phyloP scores from a whole-genome alignment of 78 protist genomes.

The Cavenderia fasciculata region DNA sequence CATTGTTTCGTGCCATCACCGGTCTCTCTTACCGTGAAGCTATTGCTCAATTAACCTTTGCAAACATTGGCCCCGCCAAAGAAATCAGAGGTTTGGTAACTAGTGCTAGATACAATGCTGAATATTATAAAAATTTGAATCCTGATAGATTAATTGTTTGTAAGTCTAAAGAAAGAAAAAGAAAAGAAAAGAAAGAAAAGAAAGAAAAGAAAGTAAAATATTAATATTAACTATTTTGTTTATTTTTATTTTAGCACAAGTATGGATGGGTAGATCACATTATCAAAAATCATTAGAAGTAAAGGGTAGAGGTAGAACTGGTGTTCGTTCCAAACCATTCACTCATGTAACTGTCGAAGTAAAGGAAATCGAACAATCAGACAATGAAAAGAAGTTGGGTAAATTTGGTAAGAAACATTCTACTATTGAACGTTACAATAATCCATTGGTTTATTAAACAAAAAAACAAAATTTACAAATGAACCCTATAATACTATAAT shows the following conservation, averaged over 20 bases:
- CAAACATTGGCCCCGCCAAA: conserved; percentile 37
- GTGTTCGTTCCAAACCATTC: conserved; percentile 40
- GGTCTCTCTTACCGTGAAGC: conserved; percentile 53
- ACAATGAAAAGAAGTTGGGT: conserved; percentile 67
- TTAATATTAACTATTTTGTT: no score
- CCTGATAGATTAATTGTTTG: conserved; percentile 67
- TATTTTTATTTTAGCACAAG: conserved; percentile 17
- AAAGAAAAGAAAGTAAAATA: no score
- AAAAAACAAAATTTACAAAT: no score
- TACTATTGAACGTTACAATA: conserved; percentile 35
- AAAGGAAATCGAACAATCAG: not conserved
- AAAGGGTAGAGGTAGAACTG: conserved; percentile 57
- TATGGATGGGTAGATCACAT: conserved; percentile 49
- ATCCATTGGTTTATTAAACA: conserved; percentile 11
- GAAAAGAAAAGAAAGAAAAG: no score
- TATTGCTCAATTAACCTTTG: conserved; percentile 56
- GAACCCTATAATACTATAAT: no score
- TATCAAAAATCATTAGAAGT: not conserved
- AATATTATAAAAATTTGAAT: conserved; percentile 3
- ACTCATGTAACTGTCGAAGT: conserved; percentile 44
- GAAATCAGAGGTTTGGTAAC: conserved; percentile 52
- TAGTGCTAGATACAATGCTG: conserved; percentile 51
- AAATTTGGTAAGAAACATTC: conserved; percentile 69
- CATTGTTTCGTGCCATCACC: conserved; percentile 44
- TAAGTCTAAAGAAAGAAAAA: no score